phyloP scores from a whole-genome alignment of 1,139 yeast species.

The Hyphopichia burtonii region DNA sequence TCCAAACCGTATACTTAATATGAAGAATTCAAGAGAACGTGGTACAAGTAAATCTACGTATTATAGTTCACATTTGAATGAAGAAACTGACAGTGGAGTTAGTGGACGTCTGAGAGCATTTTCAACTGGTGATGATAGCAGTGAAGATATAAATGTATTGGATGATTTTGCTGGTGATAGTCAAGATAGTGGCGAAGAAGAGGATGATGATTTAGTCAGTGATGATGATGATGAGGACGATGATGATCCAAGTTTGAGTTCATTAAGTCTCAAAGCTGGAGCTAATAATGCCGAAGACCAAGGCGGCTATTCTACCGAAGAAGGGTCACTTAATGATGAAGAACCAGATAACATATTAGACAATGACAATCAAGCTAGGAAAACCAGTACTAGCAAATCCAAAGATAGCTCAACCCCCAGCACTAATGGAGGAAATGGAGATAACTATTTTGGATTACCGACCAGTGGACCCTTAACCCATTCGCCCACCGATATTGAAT shows the following conservation, averaged over 20 bases:
- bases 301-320: constrained; percentile 3
- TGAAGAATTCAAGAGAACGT: background rate
- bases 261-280: constrained; percentile 2
- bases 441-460: constrained; percentile 35
- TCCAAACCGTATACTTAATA: constrained; percentile 12
- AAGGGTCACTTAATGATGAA: constrained; percentile 1
- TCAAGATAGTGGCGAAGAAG: constrained; percentile 7
- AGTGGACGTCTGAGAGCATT: constrained; percentile 3
- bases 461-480: constrained; percentile 40
- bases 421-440: constrained; percentile 6
- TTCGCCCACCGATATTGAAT: constrained; percentile 36
- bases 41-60: constrained; percentile 2
- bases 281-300: background rate
- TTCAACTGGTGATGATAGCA: constrained; percentile 1
- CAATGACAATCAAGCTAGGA: background rate
- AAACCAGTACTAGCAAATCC: background rate
- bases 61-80: constrained; percentile 5
- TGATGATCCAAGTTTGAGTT: constrained; percentile 2
- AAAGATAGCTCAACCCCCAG: background rate
- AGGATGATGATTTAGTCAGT: constrained; percentile 2
- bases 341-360: background rate
- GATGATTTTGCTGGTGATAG: constrained; percentile 5
- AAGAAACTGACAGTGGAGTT: constrained; percentile 7
- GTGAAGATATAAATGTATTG: constrained; percentile 3
- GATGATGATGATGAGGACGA: constrained; percentile 1